Evolutionary conservation across 2,329 filamentous ascomycete genomes (phyloP), one percentile per base, ranked within the genome.

Genomic region (Pleomassaria siparia): DNA sequence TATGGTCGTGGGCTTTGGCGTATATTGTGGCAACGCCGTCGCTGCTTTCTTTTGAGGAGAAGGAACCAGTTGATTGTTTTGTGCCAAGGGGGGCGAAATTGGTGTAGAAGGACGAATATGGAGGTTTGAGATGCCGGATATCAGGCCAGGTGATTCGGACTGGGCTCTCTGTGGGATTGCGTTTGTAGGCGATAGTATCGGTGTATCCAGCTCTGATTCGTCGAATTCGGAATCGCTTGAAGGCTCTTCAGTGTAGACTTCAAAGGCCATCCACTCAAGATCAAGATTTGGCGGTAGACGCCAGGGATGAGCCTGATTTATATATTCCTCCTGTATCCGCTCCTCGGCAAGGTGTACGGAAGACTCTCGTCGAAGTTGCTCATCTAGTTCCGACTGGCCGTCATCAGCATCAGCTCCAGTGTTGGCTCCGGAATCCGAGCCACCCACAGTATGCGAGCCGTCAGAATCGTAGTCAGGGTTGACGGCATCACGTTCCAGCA

Each of bases 261-360:
- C 90, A 13, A 96, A 83, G 0, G 91, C 91, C 55, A 96, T 82
- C 91, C 91, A 96, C 69, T 95, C 91, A 0, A 87, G 84, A 57
- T 96, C 91, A 0, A 96, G 76, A 50, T 91, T 87, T 1, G 79
- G 77, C 0, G 90, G 89, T 2, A 95, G 74, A 10, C 76, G 74
- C 80, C 83, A 86, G 7, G 74, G 68, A 37, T 76, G 72, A 1
- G 55, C 33, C 10, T 59, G 37, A 16, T 15, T 25, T 35, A 30
- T n/a, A n/a, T 55, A 51, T 22, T 51, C 33, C 4, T 59, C 35
- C 2, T 56, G 32, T 2, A 47, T 46, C 16, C 40, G 39, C 29
- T 51, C 52, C 25, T 56, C 47, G 15, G 52, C 44, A 2, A 59
- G 32, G 18, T 60, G 43, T 2, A 59, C 56, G 3, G 63, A 67